phyloP scores from a whole-genome alignment of 768 basidiomycete species.

The Pleurotus djamor region DNA sequence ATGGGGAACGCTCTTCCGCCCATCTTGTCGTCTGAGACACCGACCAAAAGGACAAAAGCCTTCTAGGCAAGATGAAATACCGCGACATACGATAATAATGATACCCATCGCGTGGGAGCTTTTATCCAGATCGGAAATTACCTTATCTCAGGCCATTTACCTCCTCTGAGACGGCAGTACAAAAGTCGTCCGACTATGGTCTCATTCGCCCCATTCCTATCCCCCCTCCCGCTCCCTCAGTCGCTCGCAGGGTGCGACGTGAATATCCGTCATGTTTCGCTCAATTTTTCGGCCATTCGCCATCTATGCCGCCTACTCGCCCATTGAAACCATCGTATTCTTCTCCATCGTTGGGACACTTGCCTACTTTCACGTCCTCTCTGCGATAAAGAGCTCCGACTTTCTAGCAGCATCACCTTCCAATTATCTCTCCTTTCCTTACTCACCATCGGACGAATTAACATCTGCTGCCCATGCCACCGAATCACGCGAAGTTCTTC shows the following conservation, averaged over 20 bases:
- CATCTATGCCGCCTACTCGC: constrained; percentile 68
- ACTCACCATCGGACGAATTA: neutral
- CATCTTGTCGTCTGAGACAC: neutral
- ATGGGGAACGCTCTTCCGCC: neutral
- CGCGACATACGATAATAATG: neutral
- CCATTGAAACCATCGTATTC: constrained; percentile 89
- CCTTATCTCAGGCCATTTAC: neutral
- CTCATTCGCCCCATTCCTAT: neutral
- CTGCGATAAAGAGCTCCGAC: constrained; percentile 84
- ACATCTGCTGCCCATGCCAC: neutral
- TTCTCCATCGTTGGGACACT: constrained; percentile 89
- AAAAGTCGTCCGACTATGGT: neutral
- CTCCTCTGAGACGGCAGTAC: neutral
- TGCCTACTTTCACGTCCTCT: constrained; percentile 92
- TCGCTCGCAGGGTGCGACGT: neutral
- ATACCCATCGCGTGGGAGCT: neutral
- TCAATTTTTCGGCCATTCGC: constrained; percentile 67
- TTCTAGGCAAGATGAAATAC: neutral
- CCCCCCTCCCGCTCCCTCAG: neutral
- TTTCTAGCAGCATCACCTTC: constrained; percentile 62
- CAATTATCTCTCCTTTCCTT: constrained; percentile 32
- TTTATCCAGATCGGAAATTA: neutral
- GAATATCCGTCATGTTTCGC: constrained; percentile 15
- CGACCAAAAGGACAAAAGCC: neutral
- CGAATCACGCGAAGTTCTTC: constrained; percentile 5